Base-by-base conservation (phyloP, 2,329 filamentous ascomycete genomes). In the Pezicula carpinea region DNA sequence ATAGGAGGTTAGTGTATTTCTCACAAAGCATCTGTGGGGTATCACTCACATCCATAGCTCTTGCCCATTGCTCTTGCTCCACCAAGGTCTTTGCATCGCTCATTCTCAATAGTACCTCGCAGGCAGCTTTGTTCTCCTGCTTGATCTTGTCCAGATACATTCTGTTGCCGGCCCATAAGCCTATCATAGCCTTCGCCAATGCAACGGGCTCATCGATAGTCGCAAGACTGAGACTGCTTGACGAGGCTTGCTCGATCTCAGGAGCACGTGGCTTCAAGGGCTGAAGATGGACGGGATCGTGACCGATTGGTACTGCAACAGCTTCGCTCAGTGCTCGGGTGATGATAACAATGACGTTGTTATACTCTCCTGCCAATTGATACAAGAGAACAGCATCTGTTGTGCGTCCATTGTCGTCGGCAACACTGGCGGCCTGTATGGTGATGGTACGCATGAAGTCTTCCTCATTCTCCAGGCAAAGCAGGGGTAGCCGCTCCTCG, bases 331-430 rank as follows among this genome's bases (percentile, higher is more conserved):
- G 76, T 3, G 91, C 86, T 33, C 90, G 85, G 67, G 91, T 96
- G 61, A 97, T 81, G 55, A 97, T 92, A 21, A 80, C 74, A 36
- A 96, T 82, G n/a, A 97, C 95, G 45, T 84, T 90, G 65, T 99
- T 90, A 64, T 95, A 97, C 65, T 99, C 91, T 60, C 89, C 89
- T 0, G 93, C 92, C 36, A 99, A 76, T 66, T 99, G 92, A 66
- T 95, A 97, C 43, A 99, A 76, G 43, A 99, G 76, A 13, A 97
- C 92, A 2, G 95, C 91, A 67, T 99, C 93, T 1, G 92, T 95
- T 2, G 86, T 90, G 42, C 95, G 82, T 33, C 93, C 92, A 59
- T 92, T 95, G 65, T 97, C 92, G 58, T 99, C 92, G 4, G 93
- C 93, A 60, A 91, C 89, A 54, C 86, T 85, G 34, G 93, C 93